Percentiles rank a stretch among this genome's conserved stretches.
phyloP scores from a whole-genome alignment of 345 rosid species.

The Linum tenue region DNA sequence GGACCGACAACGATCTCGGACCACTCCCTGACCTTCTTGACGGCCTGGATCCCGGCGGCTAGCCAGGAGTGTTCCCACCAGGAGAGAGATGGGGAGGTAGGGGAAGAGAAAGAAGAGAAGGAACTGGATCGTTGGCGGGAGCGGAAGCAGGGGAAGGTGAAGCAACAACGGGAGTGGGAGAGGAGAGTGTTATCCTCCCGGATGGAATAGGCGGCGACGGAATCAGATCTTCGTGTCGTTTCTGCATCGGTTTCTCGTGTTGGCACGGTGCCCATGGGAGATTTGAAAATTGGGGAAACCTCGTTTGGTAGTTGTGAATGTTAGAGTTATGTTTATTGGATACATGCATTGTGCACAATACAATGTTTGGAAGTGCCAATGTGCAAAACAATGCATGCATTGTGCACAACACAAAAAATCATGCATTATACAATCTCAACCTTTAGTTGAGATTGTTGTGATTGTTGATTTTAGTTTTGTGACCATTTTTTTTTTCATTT shows the following conservation, averaged over 20 bases:
- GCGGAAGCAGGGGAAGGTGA: conserved; percentile 47
- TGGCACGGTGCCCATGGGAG: too few relatives aligned
- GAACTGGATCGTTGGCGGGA: conserved; percentile 16
- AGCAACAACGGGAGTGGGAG: conserved; percentile 36
- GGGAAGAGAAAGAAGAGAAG: conserved; percentile 24
- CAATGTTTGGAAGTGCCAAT: too few relatives aligned
- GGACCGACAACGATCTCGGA: conserved; percentile 97
- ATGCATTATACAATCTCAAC: too few relatives aligned
- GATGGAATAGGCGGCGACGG: conserved; percentile 11
- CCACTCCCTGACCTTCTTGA: conserved; percentile 70
- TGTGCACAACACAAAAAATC: too few relatives aligned
- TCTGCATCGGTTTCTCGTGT: not conserved
- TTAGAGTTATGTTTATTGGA: too few relatives aligned
- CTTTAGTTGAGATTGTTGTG: too few relatives aligned
- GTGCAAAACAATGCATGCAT: too few relatives aligned
- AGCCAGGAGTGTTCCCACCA: conserved; percentile 32
- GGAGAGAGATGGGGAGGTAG: conserved; percentile 16
- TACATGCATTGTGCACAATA: too few relatives aligned
- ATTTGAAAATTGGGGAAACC: too few relatives aligned
- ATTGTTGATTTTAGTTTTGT: too few relatives aligned
- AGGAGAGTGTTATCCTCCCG: conserved; percentile 21
- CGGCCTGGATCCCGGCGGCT: conserved; percentile 36
- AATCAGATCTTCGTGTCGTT: not conserved
- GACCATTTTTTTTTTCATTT: too few relatives aligned
- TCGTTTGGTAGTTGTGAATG: too few relatives aligned